A percentile compares a stretch with the other conserved stretches of the same genome.
phyloP scores from a whole-genome alignment of 1,284 basidiomycete species.

The Sporisorium sorghi region DNA sequence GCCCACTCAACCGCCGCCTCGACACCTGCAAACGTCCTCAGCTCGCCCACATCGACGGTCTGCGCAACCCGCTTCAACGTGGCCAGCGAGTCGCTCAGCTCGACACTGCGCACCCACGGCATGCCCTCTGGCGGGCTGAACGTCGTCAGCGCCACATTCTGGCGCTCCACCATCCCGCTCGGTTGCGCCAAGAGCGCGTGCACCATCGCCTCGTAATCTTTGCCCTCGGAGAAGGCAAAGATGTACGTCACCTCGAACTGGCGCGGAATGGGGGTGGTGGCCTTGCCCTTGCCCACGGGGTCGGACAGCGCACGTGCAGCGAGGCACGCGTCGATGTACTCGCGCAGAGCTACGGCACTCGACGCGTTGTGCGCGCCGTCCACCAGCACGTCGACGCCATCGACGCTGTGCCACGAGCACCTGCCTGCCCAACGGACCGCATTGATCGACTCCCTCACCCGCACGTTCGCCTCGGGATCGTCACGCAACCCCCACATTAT shows the following conservation, averaged over 20 bases:
- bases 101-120: slow-evolving; percentile 62
- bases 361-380: slow-evolving; percentile 97
- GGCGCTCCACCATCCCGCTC: slow-evolving; percentile 16
- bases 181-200: slow-evolving; percentile 32
- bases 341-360: slow-evolving; percentile 78
- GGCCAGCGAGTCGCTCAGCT: slow-evolving; percentile 17
- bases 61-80: slow-evolving; percentile 9
- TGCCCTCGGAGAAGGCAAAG: slow-evolving; percentile 62
- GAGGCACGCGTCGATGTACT: slow-evolving; percentile 75
- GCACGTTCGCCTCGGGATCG: slow-evolving; percentile 35
- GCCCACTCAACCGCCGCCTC: slow-evolving; percentile 49
- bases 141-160: slow-evolving; percentile 56
- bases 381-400: slow-evolving; percentile 72
- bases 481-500: slow-evolving; percentile 60
- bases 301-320: slow-evolving; percentile 14
- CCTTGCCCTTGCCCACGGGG: slow-evolving; percentile 3
- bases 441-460: slow-evolving; percentile 35
- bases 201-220: slow-evolving; percentile 59
- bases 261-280: background rate
- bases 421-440: slow-evolving; percentile 80
- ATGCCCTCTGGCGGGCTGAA: slow-evolving; percentile 68
- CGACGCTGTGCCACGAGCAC: slow-evolving; percentile 76
- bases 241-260: slow-evolving; percentile 54
- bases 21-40: slow-evolving; percentile 25
- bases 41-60: slow-evolving; percentile 25